Percentiles rank a stretch among this genome's conserved stretches.
phyloP scores from a whole-genome alignment of 2,329 filamentous ascomycete species.

The Xylaria polymorpha region DNA sequence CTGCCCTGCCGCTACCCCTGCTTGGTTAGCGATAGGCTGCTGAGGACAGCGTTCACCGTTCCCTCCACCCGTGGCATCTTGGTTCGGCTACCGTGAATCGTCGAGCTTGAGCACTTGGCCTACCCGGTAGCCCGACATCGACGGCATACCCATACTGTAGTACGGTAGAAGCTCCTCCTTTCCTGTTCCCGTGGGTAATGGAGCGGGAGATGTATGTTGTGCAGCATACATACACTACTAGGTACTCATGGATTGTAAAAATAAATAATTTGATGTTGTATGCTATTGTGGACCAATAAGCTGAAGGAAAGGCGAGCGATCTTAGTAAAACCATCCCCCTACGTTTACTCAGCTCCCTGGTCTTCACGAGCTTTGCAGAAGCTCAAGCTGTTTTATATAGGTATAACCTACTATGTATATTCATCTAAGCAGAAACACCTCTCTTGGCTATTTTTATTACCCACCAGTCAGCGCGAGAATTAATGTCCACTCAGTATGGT shows the following conservation, averaged over 20 bases:
- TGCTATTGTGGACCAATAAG: slow-evolving; percentile 21
- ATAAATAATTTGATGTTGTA: slow-evolving; percentile 26
- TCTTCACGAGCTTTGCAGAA: slow-evolving; percentile 37
- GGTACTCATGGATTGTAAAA: not conserved
- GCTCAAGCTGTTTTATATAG: not conserved
- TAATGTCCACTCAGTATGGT: slow-evolving; percentile 1
- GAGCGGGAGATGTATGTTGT: not conserved
- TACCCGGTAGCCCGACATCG: slow-evolving; percentile 13
- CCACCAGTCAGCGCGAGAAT: slow-evolving; percentile 33
- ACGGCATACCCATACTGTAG: too few relatives aligned
- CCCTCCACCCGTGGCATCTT: slow-evolving; percentile 33
- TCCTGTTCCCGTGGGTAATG: not conserved
- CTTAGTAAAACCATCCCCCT: slow-evolving; percentile 32
- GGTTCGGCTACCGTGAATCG: slow-evolving; percentile 24
- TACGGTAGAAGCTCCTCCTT: not conserved
- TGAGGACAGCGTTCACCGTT: slow-evolving; percentile 15
- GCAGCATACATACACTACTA: not conserved
- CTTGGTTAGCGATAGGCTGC: not conserved
- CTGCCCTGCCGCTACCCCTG: slow-evolving; percentile 29
- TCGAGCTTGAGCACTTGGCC: slow-evolving; percentile 12
- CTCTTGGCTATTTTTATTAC: slow-evolving; percentile 31
- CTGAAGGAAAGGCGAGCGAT: slow-evolving; percentile 4
- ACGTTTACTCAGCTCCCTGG: slow-evolving; percentile 35
- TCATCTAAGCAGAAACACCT: slow-evolving; percentile 21
- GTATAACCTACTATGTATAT: slow-evolving; percentile 9